A percentile compares a stretch with the other conserved stretches of the same genome.
phyloP scores from a whole-genome alignment of 352 stramenopile genomes.

The Thraustotheca clavata region DNA sequence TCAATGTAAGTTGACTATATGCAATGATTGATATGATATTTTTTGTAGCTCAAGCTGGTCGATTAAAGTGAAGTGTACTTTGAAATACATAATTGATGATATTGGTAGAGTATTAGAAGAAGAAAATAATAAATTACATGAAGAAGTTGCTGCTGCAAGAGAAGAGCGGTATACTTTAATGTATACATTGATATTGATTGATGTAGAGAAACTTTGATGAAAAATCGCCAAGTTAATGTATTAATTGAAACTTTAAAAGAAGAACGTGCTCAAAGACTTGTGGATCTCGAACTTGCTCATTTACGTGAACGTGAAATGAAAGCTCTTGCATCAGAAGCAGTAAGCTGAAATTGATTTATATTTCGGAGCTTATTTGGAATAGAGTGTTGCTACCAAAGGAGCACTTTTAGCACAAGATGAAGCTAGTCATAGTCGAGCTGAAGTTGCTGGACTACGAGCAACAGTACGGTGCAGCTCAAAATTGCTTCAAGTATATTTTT shows the following conservation, averaged over 20 bases:
- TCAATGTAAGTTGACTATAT: background rate
- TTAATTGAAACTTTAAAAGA: slow-evolving; percentile 8
- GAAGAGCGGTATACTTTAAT: slow-evolving; percentile 4
- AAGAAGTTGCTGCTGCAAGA: background rate
- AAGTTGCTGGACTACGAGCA: slow-evolving; percentile 50
- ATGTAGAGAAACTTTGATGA: background rate
- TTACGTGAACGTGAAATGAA: slow-evolving; percentile 12
- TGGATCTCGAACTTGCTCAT: slow-evolving; percentile 15
- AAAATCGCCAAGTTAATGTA: slow-evolving; percentile 19
- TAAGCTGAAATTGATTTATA: background rate
- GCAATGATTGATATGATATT: background rate
- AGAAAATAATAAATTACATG: slow-evolving; percentile 15
- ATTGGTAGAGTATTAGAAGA: slow-evolving; percentile 3
- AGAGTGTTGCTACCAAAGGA: slow-evolving; percentile 20
- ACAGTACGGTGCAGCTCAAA: slow-evolving; percentile 60
- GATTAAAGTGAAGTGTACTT: slow-evolving; percentile 11
- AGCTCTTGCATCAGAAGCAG: slow-evolving; percentile 8
- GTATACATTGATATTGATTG: background rate
- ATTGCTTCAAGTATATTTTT: slow-evolving; percentile 40
- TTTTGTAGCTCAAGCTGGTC: slow-evolving; percentile 14
- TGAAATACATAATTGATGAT: background rate
- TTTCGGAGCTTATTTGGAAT: background rate
- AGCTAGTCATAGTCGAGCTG: slow-evolving; percentile 58
- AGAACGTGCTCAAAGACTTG: slow-evolving; percentile 18
- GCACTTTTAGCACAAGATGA: slow-evolving; percentile 33